phyloP scores from a whole-genome alignment of 1,139 yeast species.

The Zygoascus meyerae region DNA sequence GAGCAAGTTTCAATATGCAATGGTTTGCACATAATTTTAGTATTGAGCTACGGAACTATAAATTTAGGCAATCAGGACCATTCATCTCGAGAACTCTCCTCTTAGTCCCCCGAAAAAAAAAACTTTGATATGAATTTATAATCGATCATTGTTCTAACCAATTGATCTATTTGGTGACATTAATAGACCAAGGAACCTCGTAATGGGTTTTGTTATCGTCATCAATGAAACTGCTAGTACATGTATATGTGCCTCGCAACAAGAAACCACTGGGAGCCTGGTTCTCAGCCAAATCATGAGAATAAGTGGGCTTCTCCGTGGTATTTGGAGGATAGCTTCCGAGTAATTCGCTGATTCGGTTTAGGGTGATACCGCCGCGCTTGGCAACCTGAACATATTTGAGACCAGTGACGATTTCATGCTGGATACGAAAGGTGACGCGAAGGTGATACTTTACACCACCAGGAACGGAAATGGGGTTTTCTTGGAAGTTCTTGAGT shows the following conservation, averaged over 20 bases:
- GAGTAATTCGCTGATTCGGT: slow-evolving; percentile 78
- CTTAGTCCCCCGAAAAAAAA: background rate
- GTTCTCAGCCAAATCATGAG: slow-evolving; percentile 64
- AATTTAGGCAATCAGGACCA: no score
- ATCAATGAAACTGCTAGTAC: slow-evolving; percentile 76
- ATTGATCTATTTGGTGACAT: slow-evolving; percentile 49
- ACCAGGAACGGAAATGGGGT: slow-evolving; percentile 72
- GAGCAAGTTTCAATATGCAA: no score
- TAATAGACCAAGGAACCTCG: slow-evolving; percentile 79
- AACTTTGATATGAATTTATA: background rate
- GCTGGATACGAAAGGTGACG: slow-evolving; percentile 79
- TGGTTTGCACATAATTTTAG: no score
- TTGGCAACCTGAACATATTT: slow-evolving; percentile 80
- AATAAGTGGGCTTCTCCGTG: slow-evolving; percentile 74
- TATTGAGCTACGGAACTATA: no score
- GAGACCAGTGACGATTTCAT: slow-evolving; percentile 86
- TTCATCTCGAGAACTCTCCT: no score
- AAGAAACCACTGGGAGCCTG: slow-evolving; percentile 90
- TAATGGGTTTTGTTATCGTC: slow-evolving; percentile 78
- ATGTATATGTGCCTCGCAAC: slow-evolving; percentile 82
- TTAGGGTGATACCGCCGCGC: slow-evolving; percentile 83
- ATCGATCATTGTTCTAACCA: background rate
- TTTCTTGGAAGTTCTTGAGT: slow-evolving; percentile 40
- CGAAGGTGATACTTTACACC: slow-evolving; percentile 66
- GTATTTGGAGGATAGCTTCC: slow-evolving; percentile 92